Evolutionary conservation across 768 basidiomycete species (phyloP).

Genomic region (Boletus subparvulus): DNA sequence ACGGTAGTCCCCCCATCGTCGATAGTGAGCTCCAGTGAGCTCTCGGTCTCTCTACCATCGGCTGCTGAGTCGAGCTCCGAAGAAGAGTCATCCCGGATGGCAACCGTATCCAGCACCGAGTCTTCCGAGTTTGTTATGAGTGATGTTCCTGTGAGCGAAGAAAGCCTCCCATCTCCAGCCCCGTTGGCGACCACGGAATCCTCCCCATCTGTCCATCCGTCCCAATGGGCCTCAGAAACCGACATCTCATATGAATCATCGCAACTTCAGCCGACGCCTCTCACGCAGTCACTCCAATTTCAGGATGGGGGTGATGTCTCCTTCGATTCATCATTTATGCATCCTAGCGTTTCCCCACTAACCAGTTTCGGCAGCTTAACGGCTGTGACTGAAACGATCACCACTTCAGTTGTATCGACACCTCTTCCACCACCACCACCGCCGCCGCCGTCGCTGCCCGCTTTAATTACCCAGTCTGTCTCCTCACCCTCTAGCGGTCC

Average conservation of each 20-base stretch:
- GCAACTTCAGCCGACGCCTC: slow-evolving; percentile 69
- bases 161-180: slow-evolving; percentile 31
- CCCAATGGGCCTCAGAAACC: slow-evolving; percentile 61
- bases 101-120: slow-evolving; percentile 42
- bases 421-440: background rate
- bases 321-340: slow-evolving; percentile 72
- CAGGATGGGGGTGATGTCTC: slow-evolving; percentile 64
- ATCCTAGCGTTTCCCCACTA: slow-evolving; percentile 51
- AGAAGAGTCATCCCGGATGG: slow-evolving; percentile 32
- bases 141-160: slow-evolving; percentile 30
- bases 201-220: slow-evolving; percentile 40
- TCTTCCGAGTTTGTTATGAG: slow-evolving; percentile 36
- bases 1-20: slow-evolving; percentile 8
- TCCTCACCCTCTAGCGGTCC: slow-evolving; percentile 37
- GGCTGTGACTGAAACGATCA: slow-evolving; percentile 35
- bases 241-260: slow-evolving; percentile 77
- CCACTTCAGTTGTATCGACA: slow-evolving; percentile 20
- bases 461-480: slow-evolving; percentile 11
- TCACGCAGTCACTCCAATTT: slow-evolving; percentile 47
- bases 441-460: background rate
- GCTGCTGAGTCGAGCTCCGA: slow-evolving; percentile 35
- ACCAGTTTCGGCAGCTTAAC: slow-evolving; percentile 34
- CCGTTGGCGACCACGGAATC: slow-evolving; percentile 38
- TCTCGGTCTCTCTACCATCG: slow-evolving; percentile 28
- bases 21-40: slow-evolving; percentile 22